phyloP scores from a whole-genome alignment of 2,329 filamentous ascomycete species.

The Ophiognomonia clavigignenti-juglandacearum region DNA sequence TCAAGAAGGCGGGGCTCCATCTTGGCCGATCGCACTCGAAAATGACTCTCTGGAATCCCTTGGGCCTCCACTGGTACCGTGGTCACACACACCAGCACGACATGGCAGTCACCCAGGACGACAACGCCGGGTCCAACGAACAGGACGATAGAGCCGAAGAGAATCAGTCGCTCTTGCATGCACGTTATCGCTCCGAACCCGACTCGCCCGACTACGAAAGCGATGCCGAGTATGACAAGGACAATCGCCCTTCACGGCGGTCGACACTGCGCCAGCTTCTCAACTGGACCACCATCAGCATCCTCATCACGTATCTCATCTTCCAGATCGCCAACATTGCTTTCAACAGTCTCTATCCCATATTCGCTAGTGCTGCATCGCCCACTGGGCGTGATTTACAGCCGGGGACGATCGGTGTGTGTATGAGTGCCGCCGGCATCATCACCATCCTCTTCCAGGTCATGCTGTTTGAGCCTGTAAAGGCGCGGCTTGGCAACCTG shows the following conservation, averaged over 20 bases:
- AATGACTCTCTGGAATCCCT: constrained; percentile 23
- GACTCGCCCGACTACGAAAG: constrained; percentile 17
- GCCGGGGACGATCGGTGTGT: constrained; percentile 78
- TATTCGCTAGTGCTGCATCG: constrained; percentile 72
- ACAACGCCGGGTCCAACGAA: constrained; percentile 16
- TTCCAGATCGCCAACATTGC: constrained; percentile 94
- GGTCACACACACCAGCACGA: constrained; percentile 2
- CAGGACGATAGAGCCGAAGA: constrained; percentile 2
- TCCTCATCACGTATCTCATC: constrained; percentile 82
- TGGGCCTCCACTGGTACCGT: constrained; percentile 17
- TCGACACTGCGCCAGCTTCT: constrained; percentile 53
- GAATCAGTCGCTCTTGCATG: constrained; percentile 10
- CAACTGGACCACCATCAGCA: constrained; percentile 74
- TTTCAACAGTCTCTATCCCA: constrained; percentile 92
- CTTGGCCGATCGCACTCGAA: constrained; percentile 18
- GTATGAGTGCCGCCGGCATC: constrained; percentile 75
- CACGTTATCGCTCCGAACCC: not conserved
- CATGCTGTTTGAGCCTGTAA: constrained; percentile 73
- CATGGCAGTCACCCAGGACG: constrained; percentile 2
- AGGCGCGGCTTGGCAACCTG: constrained; percentile 77
- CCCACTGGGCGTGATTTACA: constrained; percentile 74
- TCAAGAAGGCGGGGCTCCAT: constrained; percentile 18
- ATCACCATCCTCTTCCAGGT: constrained; percentile 90
- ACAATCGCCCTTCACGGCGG: constrained; percentile 38
- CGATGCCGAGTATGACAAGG: constrained; percentile 34